Percentiles rank a stretch among this genome's conserved stretches.
Conservation (phyloP, 495 filamentous ascomycete genomes). For the Penicillium alfredii region DNA sequence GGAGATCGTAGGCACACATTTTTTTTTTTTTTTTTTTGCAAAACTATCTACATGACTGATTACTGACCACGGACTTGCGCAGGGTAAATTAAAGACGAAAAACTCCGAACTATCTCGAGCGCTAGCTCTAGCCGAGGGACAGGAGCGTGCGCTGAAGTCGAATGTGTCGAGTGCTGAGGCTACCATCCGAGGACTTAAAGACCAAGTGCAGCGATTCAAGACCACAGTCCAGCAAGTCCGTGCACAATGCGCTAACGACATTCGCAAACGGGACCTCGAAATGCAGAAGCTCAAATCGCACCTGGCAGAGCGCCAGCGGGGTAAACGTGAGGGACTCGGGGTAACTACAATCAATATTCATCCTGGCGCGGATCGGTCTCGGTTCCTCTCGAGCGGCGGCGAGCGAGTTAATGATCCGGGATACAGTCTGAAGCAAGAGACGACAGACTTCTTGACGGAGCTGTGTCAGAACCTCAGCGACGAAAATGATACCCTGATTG, state of each 20-base stretch:
- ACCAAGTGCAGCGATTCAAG: conserved; percentile 74
- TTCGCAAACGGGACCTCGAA: conserved; percentile 85
- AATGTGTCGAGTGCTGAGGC: conserved; percentile 68
- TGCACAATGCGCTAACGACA: conserved; percentile 81
- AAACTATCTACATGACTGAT: not conserved
- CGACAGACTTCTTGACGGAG: conserved; percentile 85
- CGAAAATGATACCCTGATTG: conserved; percentile 83
- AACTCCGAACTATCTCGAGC: conserved; percentile 67
- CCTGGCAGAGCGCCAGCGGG: conserved; percentile 51
- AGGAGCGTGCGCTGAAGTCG: conserved; percentile 61
- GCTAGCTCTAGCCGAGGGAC: conserved; percentile 64
- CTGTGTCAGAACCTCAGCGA: conserved; percentile 83
- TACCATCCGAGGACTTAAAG: conserved; percentile 61
- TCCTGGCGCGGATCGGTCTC: conserved; percentile 30
- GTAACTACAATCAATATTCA: conserved; percentile 49
- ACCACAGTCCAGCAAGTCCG: conserved; percentile 72
- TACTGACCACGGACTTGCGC: not conserved
- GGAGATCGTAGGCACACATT: conserved; percentile 39
- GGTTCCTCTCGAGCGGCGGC: conserved; percentile 25
- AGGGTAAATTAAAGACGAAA: conserved; percentile 62
- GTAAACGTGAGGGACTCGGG: conserved; percentile 43
- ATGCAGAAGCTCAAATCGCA: conserved; percentile 84
- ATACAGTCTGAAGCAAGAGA: conserved; percentile 78
- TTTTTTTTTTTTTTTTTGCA: not conserved
- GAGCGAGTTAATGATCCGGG: conserved; percentile 50